These are phyloP conservation scores for Trichoderma sp. DNA, from an alignment of 2,329 filamentous ascomycete species.

Conservation along the genomic window DNA sequence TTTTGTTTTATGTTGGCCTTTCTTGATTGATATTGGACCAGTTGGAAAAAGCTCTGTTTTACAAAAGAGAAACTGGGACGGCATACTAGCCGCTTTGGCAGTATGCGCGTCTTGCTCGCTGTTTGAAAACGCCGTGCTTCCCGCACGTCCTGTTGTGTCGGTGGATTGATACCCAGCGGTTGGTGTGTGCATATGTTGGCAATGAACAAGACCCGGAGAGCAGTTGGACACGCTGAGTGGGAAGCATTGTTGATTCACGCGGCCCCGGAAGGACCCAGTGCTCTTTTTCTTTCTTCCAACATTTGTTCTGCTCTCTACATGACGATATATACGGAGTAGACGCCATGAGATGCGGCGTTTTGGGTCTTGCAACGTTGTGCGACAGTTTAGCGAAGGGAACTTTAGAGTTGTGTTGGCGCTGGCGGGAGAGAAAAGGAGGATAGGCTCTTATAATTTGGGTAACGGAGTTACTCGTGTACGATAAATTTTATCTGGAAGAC, in stretches of 20 bases:
- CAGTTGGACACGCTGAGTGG: slow-evolving; percentile 8
- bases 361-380: slow-evolving; percentile 22
- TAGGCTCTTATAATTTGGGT: slow-evolving; percentile 34
- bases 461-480: slow-evolving; percentile 38
- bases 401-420: slow-evolving; percentile 21
- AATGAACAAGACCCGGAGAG: slow-evolving; percentile 14
- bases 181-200: slow-evolving; percentile 11
- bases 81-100: background rate
- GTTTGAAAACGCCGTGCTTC: slow-evolving; percentile 16
- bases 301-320: slow-evolving; percentile 13
- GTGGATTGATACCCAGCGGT: slow-evolving; percentile 20
- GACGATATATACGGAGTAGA: slow-evolving; percentile 12
- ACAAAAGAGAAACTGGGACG: slow-evolving; percentile 1
- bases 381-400: slow-evolving; percentile 23
- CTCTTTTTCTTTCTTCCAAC: background rate
- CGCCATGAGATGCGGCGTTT: slow-evolving; percentile 21
- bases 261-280: background rate
- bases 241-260: background rate
- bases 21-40: slow-evolving; percentile 28
- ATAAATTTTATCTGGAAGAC: slow-evolving; percentile 32
- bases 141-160: slow-evolving; percentile 6
- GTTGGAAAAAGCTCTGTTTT: slow-evolving; percentile 24
- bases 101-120: background rate
- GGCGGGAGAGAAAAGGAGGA: slow-evolving; percentile 24
- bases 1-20: slow-evolving; percentile 16